A percentile compares a stretch with the other conserved stretches of the same genome.
phyloP scores from a whole-genome alignment of 108 stramenopile genomes.

The Cylindrotheca closterium region DNA sequence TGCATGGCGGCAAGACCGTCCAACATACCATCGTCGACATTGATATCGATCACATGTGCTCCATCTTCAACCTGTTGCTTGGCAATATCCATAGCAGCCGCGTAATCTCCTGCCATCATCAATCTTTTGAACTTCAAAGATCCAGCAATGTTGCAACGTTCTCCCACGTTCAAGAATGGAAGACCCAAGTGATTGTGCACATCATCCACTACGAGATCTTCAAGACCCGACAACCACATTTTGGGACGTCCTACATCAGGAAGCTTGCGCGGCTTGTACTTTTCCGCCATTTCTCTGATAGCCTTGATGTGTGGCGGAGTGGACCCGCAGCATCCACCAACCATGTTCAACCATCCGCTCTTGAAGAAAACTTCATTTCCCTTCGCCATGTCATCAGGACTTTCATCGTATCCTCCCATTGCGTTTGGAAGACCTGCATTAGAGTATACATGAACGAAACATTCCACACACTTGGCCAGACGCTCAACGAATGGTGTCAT shows the following conservation, averaged over 20 bases:
- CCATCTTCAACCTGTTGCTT: constrained; percentile 98
- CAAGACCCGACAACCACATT: constrained; percentile 97
- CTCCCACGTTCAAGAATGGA: constrained; percentile 96
- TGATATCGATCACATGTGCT: constrained; percentile 98
- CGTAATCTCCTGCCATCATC: constrained; percentile 96
- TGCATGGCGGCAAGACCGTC: constrained; percentile 98
- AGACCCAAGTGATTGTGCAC: constrained; percentile 91
- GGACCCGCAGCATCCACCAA: constrained; percentile 98
- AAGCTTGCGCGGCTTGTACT: constrained; percentile 76
- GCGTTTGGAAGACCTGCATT: constrained; percentile 99
- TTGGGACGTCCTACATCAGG: constrained; percentile 83
- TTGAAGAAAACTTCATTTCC: constrained; percentile 92
- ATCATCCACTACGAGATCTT: constrained; percentile 91
- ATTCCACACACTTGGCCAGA: constrained; percentile 88
- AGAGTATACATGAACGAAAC: constrained; percentile 97
- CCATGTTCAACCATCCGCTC: constrained; percentile 96
- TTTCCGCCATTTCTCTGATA: constrained; percentile 60
- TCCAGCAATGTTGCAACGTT: constrained; percentile 97
- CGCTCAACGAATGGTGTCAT: constrained; percentile 96
- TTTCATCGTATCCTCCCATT: constrained; percentile 99
- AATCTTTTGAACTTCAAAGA: constrained; percentile 95
- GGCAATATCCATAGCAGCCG: constrained; percentile 96
- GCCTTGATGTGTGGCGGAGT: constrained; percentile 96
- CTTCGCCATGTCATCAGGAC: constrained; percentile 92
- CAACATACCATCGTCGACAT: constrained; percentile 98